Percentiles rank a stretch among this genome's conserved stretches.
Evolutionary conservation across 176 grass and related monocot species (phyloP).

Genomic region (Carex scoparia): DNA sequence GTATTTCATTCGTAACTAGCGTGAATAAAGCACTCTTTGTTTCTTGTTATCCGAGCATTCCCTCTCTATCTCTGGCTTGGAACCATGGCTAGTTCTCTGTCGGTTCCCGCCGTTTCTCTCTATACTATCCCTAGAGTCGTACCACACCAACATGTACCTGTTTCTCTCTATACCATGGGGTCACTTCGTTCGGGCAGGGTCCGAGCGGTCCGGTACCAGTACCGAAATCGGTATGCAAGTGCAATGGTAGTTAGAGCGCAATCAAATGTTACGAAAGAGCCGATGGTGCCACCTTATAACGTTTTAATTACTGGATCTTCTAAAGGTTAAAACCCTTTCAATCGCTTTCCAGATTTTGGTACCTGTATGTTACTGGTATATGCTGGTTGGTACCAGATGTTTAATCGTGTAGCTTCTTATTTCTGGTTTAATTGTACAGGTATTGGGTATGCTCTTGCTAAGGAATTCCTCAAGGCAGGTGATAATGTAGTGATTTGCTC

Average conservation of each 20-base stretch:
- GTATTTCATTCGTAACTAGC: neutral
- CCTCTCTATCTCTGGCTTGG: neutral
- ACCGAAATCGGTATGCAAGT: slow-evolving; percentile 9
- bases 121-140: neutral
- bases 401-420: neutral
- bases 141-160: neutral
- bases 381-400: neutral
- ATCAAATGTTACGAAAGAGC: slow-evolving; percentile 30
- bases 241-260: slow-evolving; percentile 15
- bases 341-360: neutral
- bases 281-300: slow-evolving; percentile 75
- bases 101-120: neutral
- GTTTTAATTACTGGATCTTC: slow-evolving; percentile 91
- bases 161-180: neutral
- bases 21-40: neutral
- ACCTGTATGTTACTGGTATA: neutral
- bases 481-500: slow-evolving; percentile 92
- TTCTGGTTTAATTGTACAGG: slow-evolving; percentile 29
- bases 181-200: neutral
- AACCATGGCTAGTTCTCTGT: neutral
- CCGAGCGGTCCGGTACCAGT: slow-evolving; percentile 29
- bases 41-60: neutral
- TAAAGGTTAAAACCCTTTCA: slow-evolving; percentile 41
- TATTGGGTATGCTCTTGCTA: slow-evolving; percentile 77
- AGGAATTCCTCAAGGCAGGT: slow-evolving; percentile 72